Base-by-base conservation (phyloP, 345 rosid genomes). In the Isatis tinctoria region DNA sequence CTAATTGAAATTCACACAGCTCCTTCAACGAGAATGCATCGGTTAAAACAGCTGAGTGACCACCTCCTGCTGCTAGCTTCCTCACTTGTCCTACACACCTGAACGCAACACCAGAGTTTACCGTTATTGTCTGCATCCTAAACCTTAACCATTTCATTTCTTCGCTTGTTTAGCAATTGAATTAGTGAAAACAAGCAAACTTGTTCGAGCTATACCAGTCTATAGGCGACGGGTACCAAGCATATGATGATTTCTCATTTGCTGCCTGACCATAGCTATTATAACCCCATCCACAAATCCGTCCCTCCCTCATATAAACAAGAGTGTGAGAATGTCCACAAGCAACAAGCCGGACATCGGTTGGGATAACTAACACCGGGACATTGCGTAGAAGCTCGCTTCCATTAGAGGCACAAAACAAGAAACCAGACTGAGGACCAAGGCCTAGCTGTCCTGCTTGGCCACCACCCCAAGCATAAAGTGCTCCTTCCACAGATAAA, bases 401-500 rank as follows among this genome's bases (percentile, higher is more conserved):
- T 28, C 90, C 90, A 59, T 80, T 79, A 54, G 96, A 87, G 81
- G 75, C 57, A 24, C 81, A 82, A 41, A 94, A 90, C 80, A 87
- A 87, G 65, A 88, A 81, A 58, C 88, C 86, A 27, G 84, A 76
- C 41, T 86, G 91, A 30, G 93, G 98, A 56, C 99, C 99, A 45
- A 92, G 90, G 58, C 98, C 99, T 57, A 95, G 70, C 72, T 95
- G 97, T 65, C 98, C 98, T 11, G 83, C 87, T 74, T 92, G 94
- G 77, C 99, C 84, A 76, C 96, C 90, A 60, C 97, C 99, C 97
- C 99, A 95, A 70, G 96, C 97, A 74, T 92, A 95, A 58, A 95
- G 97, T 40, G 97, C 94, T 52, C 96, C 97, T 60, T 80, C 79
- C 48, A 61, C 74, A 71, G 96, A 87, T 70, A 87, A 80, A 74